Percentiles rank a stretch among this genome's conserved stretches.
These are phyloP conservation scores for Pleurotus eryngii DNA, from an alignment of 768 basidiomycete genomes.

Conservation along the genomic window DNA sequence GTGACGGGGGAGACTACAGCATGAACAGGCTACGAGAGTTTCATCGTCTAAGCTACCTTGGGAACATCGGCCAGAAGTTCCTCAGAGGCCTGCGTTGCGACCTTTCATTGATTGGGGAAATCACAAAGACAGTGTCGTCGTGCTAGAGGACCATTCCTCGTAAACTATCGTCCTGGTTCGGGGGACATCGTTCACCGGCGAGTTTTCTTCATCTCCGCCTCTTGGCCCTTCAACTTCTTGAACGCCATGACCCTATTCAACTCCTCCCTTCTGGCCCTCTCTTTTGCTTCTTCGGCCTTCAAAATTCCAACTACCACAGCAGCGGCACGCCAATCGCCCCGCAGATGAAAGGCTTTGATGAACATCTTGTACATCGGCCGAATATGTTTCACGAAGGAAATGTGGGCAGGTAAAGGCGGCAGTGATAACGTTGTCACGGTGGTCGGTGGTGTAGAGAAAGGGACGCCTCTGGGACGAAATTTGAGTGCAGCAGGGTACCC, in stretches of 20 bases:
- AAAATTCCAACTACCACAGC: constrained; percentile 52
- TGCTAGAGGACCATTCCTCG: too few relatives aligned
- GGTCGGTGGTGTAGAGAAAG: constrained; percentile 39
- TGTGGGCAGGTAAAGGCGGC: constrained; percentile 34
- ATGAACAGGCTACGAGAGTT: constrained; percentile 64
- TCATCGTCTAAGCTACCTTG: constrained; percentile 51
- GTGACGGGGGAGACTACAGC: constrained; percentile 34
- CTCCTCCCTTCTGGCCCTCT: constrained; percentile 27
- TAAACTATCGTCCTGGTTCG: too few relatives aligned
- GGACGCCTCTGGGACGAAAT: constrained; percentile 30
- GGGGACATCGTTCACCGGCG: too few relatives aligned
- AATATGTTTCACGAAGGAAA: constrained; percentile 59
- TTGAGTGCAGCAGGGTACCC: constrained; percentile 51
- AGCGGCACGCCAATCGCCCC: constrained; percentile 53
- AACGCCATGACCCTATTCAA: constrained; percentile 26
- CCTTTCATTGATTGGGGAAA: constrained; percentile 62
- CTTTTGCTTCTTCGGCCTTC: constrained; percentile 36
- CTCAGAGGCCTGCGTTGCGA: constrained; percentile 39
- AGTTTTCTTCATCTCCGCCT: constrained; percentile 4
- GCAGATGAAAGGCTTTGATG: constrained; percentile 56
- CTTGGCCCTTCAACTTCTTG: constrained; percentile 28
- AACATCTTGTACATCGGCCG: constrained; percentile 72
- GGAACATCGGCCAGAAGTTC: constrained; percentile 50
- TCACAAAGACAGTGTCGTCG: not conserved
- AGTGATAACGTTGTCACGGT: constrained; percentile 19